Evolutionary conservation across 768 basidiomycete species (phyloP).

Genomic region (Leccinum sublutescens): DNA sequence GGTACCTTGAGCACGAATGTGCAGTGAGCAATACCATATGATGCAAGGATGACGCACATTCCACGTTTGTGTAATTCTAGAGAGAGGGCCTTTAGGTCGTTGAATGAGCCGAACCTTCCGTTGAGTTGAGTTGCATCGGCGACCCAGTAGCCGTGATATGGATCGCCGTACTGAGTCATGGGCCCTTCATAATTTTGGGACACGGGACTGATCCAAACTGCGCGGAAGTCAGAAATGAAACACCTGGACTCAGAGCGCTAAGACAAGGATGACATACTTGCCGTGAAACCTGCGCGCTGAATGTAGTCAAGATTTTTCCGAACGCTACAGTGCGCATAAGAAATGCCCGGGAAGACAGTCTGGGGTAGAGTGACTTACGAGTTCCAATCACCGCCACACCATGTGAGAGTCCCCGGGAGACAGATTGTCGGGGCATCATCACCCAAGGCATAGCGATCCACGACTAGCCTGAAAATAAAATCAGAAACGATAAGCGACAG

Average conservation of each 20-base stretch:
- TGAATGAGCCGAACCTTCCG: constrained; percentile 64
- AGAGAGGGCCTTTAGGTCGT: constrained; percentile 69
- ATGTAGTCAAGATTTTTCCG: constrained; percentile 82
- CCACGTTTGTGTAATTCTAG: constrained; percentile 64
- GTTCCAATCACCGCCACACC: constrained; percentile 19
- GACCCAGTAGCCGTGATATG: constrained; percentile 88
- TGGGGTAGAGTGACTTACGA: constrained; percentile 1
- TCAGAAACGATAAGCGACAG: background rate
- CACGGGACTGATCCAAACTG: constrained; percentile 84
- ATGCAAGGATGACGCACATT: constrained; percentile 47
- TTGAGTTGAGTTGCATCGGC: constrained; percentile 68
- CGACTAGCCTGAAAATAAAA: constrained; percentile 2
- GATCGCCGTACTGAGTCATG: constrained; percentile 68
- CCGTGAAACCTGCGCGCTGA: constrained; percentile 78
- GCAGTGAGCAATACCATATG: background rate
- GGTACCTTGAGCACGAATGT: constrained; percentile 43
- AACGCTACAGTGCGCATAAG: constrained; percentile 39
- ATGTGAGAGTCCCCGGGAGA: constrained; percentile 13
- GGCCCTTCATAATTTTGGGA: constrained; percentile 76
- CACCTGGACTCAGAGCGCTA: background rate
- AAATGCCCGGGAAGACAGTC: too few relatives aligned
- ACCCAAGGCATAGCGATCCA: constrained; percentile 14
- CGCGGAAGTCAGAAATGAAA: background rate
- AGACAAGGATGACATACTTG: constrained; percentile 40
- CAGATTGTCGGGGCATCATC: background rate